Evolutionary conservation across 139 green algal genomes (phyloP), one percentile per base, ranked within the genome.

Genomic region (Volvox africanus): DNA sequence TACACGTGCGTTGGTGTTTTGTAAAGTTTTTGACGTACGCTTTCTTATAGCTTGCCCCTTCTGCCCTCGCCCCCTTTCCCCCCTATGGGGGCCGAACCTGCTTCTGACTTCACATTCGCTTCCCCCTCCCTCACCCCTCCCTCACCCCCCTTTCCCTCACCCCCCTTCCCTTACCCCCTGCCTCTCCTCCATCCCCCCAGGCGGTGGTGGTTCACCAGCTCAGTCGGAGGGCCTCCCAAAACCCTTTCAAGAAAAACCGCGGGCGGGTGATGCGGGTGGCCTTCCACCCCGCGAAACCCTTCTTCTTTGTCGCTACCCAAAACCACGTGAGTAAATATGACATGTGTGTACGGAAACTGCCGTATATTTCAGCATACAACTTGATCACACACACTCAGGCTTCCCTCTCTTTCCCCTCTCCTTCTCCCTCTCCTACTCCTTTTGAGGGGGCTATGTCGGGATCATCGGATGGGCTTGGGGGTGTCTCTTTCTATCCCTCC

Each of bases 121-220:
- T n/a, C n/a, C n/a, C n/a, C n/a, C n/a, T n/a, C n/a, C n/a, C n/a
- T n/a, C n/a, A n/a, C n/a, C n/a, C n/a, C n/a, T n/a, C n/a, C n/a
- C n/a, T 61, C 76, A 6, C 80, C 80, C 14, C 50, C 44, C 80
- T n/a, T 35, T 65, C 16, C 61, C 33, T n/a, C 35, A 2, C 32
- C 35, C 22, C 67, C 19, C 26, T 11, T 81, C 75, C 30, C 24
- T 30, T 36, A 50, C 24, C 69, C 28, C 50, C 36, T 81, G 37
- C 44, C 26, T 12, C 50, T 44, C 33, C 61, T 18, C 30, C 22
- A 32, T 44, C 30, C 61, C 36, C 81, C 78, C 95, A 98, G 95
- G 94, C 96, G 1, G 98, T 99, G 79, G 85, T 99, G 67, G 97
- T 99, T 79, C 98, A 99, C 94, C 98, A 99, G 95, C 96, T 99